Conservation (phyloP, 805 yeast species). For the Osmozyma mogii region DNA sequence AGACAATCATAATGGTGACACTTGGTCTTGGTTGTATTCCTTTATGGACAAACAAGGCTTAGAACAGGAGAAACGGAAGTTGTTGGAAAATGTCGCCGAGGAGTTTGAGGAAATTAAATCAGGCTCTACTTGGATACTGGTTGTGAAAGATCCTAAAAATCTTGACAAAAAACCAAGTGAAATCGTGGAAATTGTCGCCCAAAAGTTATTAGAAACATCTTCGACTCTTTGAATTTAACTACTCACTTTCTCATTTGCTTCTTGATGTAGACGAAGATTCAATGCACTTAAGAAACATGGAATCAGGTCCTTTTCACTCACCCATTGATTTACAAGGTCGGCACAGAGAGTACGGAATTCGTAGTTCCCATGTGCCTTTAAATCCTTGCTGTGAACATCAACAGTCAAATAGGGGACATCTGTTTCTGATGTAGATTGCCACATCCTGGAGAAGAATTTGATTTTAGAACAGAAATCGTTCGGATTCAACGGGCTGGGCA, state of each 20-base stretch:
- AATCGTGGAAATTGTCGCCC: conserved; percentile 27
- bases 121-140: conserved; percentile 55
- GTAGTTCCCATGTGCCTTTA: conserved; percentile 42
- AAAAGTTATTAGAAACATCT: conserved; percentile 6
- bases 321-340: conserved; percentile 57
- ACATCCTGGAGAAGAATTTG: conserved; percentile 42
- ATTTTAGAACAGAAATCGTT: conserved; percentile 44
- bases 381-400: conserved; percentile 46
- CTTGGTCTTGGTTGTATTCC: conserved; percentile 57
- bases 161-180: conserved; percentile 33
- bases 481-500: conserved; percentile 36
- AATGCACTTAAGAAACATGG: conserved; percentile 75
- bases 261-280: conserved; percentile 57
- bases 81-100: conserved; percentile 1
- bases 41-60: conserved; percentile 4
- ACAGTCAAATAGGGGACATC: conserved; percentile 43
- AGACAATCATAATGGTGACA: conserved; percentile 61
- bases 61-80: conserved; percentile 1
- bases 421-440: conserved; percentile 10
- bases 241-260: conserved; percentile 6
- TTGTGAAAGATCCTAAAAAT: conserved; percentile 42
- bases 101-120: conserved; percentile 35
- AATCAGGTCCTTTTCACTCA: conserved; percentile 57
- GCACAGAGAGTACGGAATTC: conserved; percentile 33
- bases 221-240: background rate